Evolutionary conservation across 306 rosid genomes (phyloP), one percentile per base, ranked within the genome.

Genomic region (Acacia acuminata): DNA sequence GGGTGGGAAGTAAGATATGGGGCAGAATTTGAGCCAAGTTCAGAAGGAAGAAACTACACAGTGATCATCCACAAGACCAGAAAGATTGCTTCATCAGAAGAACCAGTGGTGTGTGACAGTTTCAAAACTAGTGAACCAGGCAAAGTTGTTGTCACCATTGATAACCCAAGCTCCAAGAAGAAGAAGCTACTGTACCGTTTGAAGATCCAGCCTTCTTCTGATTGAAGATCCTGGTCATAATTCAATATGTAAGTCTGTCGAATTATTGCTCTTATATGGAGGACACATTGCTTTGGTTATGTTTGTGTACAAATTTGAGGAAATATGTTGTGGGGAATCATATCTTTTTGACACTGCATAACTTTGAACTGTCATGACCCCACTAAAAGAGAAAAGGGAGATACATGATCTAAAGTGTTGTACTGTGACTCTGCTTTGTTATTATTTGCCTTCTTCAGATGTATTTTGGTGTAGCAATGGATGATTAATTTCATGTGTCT

Each of bases 1-100:
- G 98, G 98, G 20, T 94, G 98, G 98, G 98, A 88, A 0, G 89
- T 92, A 65, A 90, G 77, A 64, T 94, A 90, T 80, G 86, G 90
- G 19, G 97, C 94, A 58, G 98, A 94, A 51, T 94, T 90, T 71
- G 89, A 89, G 50, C 98, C 97, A 69, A 87, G 81, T 56, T 75
- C 80, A 12, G 94, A 92, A 77, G 91, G 87, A 24, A 86, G 92
- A 24, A 86, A 90, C 73, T 90, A 92, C 61, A 90, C 94, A 22
- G 88, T 94, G 55, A 90, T 92, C 1, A 84, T 94, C 2, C 94
- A 92, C 75, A 94, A 89, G 89, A 75, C 88, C 10, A 89, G 92
- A 76, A 94, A 83, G 81, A 73, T 94, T 7, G 77, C 71, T 7
- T 60, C 89, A 40, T 79, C 82, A 48, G 92, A 89, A 66, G 91